Evolutionary conservation across 768 basidiomycete genomes (phyloP).

Genomic region (Suillus decipiens): DNA sequence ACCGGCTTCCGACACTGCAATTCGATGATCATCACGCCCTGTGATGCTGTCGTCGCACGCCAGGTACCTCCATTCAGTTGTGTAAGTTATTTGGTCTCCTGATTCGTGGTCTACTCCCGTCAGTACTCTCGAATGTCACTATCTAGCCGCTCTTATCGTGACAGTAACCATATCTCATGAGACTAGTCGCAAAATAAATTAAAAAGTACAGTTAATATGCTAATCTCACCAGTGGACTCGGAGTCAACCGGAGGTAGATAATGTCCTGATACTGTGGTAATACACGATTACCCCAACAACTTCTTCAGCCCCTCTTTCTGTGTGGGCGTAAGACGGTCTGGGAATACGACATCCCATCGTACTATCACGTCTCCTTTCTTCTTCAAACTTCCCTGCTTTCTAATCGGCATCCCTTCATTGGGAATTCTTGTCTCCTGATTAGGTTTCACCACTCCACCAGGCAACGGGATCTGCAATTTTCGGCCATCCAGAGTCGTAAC

Average conservation of each 20-base stretch:
- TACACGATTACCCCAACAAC: conserved; percentile 45
- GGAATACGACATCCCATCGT: conserved; percentile 85
- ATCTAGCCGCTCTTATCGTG: conserved; percentile 3
- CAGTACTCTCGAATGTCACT: background rate
- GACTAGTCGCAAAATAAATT: conserved; percentile 6
- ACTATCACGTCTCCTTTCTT: conserved; percentile 85
- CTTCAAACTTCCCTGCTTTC: conserved; percentile 69
- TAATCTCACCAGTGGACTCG: conserved; percentile 5
- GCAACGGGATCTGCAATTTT: conserved; percentile 66
- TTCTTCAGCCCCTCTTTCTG: conserved; percentile 84
- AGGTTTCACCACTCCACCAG: conserved; percentile 71
- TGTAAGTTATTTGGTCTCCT: background rate
- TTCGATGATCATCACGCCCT: background rate
- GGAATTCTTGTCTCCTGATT: conserved; percentile 67
- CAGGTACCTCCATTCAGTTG: background rate
- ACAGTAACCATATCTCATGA: background rate
- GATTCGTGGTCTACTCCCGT: background rate
- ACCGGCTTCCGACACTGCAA: conserved; percentile 2
- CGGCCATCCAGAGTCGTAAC: conserved; percentile 81
- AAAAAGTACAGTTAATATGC: conserved; percentile 13
- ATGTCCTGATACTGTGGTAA: background rate
- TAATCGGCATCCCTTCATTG: conserved; percentile 90
- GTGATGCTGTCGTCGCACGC: background rate
- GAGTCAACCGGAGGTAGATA: background rate
- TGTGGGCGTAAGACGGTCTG: conserved; percentile 64